Conservation (phyloP, 2,329 filamentous ascomycete species). For the Coniella vitis region DNA sequence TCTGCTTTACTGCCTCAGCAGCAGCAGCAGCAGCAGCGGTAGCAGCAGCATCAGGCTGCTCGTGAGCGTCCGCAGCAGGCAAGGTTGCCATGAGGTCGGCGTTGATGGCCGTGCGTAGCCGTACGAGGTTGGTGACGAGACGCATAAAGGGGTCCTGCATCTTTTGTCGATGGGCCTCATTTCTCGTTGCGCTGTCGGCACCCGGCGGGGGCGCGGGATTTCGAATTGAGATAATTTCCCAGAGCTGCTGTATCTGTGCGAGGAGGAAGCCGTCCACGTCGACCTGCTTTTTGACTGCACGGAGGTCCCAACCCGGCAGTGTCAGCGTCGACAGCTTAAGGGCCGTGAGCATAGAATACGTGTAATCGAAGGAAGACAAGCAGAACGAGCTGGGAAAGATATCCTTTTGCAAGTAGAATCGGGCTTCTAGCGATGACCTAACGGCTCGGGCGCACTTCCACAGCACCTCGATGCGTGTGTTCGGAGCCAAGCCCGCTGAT, state of each 20-base stretch:
- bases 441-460: slow-evolving; percentile 37
- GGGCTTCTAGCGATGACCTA: slow-evolving; percentile 31
- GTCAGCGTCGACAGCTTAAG: slow-evolving; percentile 41
- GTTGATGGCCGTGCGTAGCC: slow-evolving; percentile 3
- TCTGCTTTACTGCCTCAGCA: not conserved
- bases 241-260: slow-evolving; percentile 25
- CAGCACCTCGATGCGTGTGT: slow-evolving; percentile 39
- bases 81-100: slow-evolving; percentile 8
- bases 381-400: slow-evolving; percentile 35
- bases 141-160: slow-evolving; percentile 6
- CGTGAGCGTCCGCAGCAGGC: not conserved
- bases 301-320: slow-evolving; percentile 39
- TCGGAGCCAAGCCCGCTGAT: slow-evolving; percentile 26
- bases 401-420: slow-evolving; percentile 16
- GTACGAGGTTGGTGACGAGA: slow-evolving; percentile 3
- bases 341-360: slow-evolving; percentile 38
- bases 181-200: slow-evolving; percentile 17
- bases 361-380: slow-evolving; percentile 39
- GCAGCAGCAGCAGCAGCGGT: no score
- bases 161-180: not conserved
- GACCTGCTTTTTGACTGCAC: slow-evolving; percentile 30
- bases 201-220: slow-evolving; percentile 22
- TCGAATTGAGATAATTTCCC: slow-evolving; percentile 21
- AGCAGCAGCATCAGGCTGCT: no score
- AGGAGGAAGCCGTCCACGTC: slow-evolving; percentile 26